Base-by-base conservation (phyloP, 148 eudicot genomes). In the Dysphania ambrosioides region DNA sequence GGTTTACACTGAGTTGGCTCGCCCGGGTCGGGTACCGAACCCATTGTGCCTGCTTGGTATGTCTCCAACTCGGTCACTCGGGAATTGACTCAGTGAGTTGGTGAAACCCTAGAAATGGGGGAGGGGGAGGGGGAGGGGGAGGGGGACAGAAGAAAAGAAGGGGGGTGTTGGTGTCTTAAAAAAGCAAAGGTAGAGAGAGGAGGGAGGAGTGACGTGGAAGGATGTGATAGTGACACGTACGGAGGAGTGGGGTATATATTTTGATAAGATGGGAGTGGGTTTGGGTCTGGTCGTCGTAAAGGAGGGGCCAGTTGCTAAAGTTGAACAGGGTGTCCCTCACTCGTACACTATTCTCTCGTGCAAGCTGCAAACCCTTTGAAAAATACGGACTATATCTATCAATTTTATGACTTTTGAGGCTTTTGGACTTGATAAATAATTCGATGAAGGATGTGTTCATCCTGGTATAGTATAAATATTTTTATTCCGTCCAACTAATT, bases 1-100 rank as follows among this genome's bases (percentile, higher is more conserved):
- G 78, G 75, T 71, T 80, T 71, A 36, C 81, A 75, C 61, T 84
- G 88, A 69, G 87, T 67, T 53, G 79, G 61, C 75, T 85, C 88
- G 79, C 85, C 90, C 73, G 97, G 93, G 82, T 89, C 94, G 85
- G 92, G 79, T 73, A 86, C 72, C 21, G 98, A 90, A 75, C 88
- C 91, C 97, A 92, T 89, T 1, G 13, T n/a, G 11, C 23, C 29
- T 24, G 9, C 32, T 16, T 32, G 24, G 0, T 42, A 42, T 72
- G 26, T 58, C 72, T 56, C 65, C 30, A 29, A 36, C 83, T 36
- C 66, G 36, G 38, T 30, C 53, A 4, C 40, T 38, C 61, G n/a
- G n/a, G n/a, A n/a, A 63, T 49, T 57, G 65, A 19, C 44, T 19
- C 30, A 4, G 57, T 68, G 56, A 29, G 55, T 24, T 51, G 55